Conservation (phyloP, 352 stramenopile genomes). For the Albugo candida region DNA sequence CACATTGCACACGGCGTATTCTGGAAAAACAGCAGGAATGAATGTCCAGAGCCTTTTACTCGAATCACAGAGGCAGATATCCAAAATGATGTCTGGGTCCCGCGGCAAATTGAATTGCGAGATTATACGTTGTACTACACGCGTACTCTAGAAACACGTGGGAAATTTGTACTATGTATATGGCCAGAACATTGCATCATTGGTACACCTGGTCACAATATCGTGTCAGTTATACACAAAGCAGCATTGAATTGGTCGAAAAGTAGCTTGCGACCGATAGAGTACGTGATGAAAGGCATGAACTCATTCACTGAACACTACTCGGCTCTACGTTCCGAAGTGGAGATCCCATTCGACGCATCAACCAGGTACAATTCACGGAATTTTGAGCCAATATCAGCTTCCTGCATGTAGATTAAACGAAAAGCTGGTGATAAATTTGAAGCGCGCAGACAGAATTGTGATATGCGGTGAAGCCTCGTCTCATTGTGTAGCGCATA, state of each 20-base stretch:
- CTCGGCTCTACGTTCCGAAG: constrained; percentile 86
- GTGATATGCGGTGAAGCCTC: constrained; percentile 87
- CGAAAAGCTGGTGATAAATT: constrained; percentile 54
- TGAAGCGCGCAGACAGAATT: constrained; percentile 75
- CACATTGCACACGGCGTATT: constrained; percentile 92
- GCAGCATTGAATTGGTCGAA: constrained; percentile 78
- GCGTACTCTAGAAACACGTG: constrained; percentile 58
- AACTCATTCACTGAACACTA: constrained; percentile 96
- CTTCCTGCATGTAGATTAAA: constrained; percentile 49
- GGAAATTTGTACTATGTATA: constrained; percentile 85
- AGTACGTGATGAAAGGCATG: constrained; percentile 86
- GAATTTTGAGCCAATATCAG: not conserved
- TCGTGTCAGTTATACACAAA: constrained; percentile 65
- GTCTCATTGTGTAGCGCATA: constrained; percentile 96
- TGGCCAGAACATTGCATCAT: constrained; percentile 97
- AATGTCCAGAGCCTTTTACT: constrained; percentile 82
- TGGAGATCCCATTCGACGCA: constrained; percentile 60
- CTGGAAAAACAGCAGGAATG: constrained; percentile 56
- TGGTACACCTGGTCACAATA: constrained; percentile 74
- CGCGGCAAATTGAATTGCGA: constrained; percentile 37
- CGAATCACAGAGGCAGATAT: constrained; percentile 80
- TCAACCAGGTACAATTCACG: constrained; percentile 22
- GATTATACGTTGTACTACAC: constrained; percentile 86
- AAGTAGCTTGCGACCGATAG: constrained; percentile 30
- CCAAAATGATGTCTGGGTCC: constrained; percentile 24